These are phyloP conservation scores for Phytophthora pistaciae DNA, from an alignment of 352 stramenopile genomes.

Conservation along the genomic window DNA sequence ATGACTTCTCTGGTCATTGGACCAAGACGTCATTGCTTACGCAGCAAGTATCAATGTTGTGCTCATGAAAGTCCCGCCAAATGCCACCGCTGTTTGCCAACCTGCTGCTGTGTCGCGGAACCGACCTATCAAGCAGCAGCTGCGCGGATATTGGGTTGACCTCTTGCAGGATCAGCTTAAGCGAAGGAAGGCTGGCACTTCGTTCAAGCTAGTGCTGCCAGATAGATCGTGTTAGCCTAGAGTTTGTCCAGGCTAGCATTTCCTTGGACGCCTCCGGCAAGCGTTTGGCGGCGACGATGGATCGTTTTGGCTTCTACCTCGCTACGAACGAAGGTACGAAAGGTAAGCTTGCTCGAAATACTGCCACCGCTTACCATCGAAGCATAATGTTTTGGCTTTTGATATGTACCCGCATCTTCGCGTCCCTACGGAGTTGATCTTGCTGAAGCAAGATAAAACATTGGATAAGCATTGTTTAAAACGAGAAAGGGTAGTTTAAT, in stretches of 20 bases:
- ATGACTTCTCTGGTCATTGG: constrained; percentile 6
- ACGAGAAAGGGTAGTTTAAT: constrained; percentile 18
- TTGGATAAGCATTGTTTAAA: constrained; percentile 19
- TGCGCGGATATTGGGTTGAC: too few relatives aligned
- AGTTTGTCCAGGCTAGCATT: neutral
- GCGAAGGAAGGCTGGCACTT: too few relatives aligned
- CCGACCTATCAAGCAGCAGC: too few relatives aligned
- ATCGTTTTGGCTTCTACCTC: neutral
- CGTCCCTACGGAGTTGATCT: neutral
- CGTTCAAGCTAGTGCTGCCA: too few relatives aligned
- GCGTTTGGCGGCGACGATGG: neutral
- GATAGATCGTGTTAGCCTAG: neutral
- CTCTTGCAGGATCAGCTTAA: too few relatives aligned
- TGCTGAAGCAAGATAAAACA: neutral
- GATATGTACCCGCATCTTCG: neutral
- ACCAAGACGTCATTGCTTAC: constrained; percentile 3
- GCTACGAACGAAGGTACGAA: neutral
- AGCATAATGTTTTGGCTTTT: neutral
- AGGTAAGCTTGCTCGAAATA: constrained; percentile 2
- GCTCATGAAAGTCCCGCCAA: too few relatives aligned
- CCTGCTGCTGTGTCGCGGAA: too few relatives aligned
- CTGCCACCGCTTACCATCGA: neutral
- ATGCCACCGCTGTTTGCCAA: too few relatives aligned
- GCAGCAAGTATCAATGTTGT: too few relatives aligned
- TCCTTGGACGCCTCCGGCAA: neutral